phyloP scores from a whole-genome alignment of 148 eudicot species.

The Rhododendron ferrugineum region DNA sequence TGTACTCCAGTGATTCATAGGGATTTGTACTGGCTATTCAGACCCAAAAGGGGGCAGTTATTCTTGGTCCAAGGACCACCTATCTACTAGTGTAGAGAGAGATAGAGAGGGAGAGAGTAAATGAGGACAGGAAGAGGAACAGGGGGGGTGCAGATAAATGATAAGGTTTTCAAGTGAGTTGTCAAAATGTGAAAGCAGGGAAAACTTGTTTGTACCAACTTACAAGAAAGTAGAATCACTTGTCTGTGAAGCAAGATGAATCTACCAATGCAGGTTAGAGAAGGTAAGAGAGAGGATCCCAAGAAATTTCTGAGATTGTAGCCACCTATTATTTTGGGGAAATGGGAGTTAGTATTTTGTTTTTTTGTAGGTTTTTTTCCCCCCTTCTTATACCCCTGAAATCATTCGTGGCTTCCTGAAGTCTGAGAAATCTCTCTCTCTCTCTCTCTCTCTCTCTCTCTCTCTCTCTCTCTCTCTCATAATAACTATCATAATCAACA shows the following conservation, averaged over 20 bases:
- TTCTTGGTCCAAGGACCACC: constrained; percentile 10
- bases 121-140: not conserved
- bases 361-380: not conserved
- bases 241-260: constrained; percentile 48
- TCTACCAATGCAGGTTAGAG: constrained; percentile 10
- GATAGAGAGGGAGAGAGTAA: not conserved
- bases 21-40: constrained; percentile 6
- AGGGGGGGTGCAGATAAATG: not conserved
- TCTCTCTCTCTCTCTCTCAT: constrained; percentile 5
- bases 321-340: not conserved
- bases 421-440: constrained; percentile 2
- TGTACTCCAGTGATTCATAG: not conserved
- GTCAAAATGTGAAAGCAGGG: constrained; percentile 21
- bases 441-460: no score
- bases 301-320: constrained; percentile 9
- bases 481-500: constrained; percentile 13
- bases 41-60: constrained; percentile 8
- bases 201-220: not conserved
- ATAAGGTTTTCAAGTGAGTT: constrained; percentile 29
- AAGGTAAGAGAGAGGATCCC: constrained; percentile 20
- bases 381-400: not conserved
- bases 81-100: not conserved
- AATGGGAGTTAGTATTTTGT: not conserved
- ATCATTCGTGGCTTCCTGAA: constrained; percentile 3
- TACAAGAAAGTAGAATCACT: constrained; percentile 32